A percentile compares a stretch with the other conserved stretches of the same genome.
Conservation (phyloP, 2,329 filamentous ascomycete genomes). For the Neurospora sp. region DNA sequence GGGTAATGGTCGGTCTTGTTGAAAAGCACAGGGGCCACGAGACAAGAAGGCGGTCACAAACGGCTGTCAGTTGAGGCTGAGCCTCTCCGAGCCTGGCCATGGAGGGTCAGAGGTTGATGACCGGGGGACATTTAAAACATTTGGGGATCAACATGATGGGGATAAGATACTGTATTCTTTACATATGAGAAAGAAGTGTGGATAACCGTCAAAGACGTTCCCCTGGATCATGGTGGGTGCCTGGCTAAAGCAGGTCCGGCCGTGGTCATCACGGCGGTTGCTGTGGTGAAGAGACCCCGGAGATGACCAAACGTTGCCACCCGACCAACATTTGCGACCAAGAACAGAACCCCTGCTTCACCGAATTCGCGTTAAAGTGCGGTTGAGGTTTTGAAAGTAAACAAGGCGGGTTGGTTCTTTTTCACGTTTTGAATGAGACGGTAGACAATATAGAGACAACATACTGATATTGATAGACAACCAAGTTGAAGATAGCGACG, state of each 20-base stretch:
- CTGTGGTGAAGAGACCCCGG: neutral
- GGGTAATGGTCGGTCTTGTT: too few relatives aligned
- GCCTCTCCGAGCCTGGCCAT: neutral
- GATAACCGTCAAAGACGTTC: neutral
- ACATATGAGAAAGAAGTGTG: neutral
- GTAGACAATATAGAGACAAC: neutral
- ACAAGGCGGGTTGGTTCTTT: neutral
- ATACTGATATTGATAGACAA: neutral
- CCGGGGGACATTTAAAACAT: neutral
- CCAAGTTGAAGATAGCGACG: neutral
- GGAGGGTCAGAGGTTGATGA: neutral
- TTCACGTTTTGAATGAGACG: neutral
- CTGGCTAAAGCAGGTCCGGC: neutral
- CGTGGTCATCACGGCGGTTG: neutral
- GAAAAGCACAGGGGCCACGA: neutral
- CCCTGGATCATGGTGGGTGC: neutral
- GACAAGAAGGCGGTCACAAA: neutral
- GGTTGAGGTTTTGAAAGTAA: neutral
- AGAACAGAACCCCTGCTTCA: neutral
- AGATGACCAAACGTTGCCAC: neutral
- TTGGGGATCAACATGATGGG: neutral
- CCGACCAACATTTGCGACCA: neutral
- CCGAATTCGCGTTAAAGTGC: neutral
- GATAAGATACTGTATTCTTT: too few relatives aligned
- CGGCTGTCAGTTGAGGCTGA: neutral